Percentiles rank a stretch among this genome's conserved stretches.
Conservation (phyloP, 345 rosid genomes). For the Syzygium jambos region DNA sequence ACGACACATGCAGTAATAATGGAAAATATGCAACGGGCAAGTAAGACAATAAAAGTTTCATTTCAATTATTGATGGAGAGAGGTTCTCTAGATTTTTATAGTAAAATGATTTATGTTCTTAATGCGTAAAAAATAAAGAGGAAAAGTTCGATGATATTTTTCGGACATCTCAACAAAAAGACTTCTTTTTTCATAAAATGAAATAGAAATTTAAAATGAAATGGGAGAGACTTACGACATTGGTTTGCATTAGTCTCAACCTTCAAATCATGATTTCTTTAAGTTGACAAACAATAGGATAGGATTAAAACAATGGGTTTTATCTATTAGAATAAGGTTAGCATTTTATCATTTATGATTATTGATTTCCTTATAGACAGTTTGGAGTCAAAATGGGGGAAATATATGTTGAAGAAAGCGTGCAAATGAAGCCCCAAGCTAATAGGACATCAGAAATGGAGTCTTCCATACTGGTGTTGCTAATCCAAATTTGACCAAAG, state of each 20-base stretch:
- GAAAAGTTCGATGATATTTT: too few species aligned
- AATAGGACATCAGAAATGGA: neutral
- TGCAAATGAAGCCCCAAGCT: neutral
- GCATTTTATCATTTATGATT: too few species aligned
- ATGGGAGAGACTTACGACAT: neutral
- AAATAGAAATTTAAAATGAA: neutral
- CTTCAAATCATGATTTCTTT: neutral
- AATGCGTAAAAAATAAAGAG: too few species aligned
- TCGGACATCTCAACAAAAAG: too few species aligned
- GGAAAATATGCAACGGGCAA: too few species aligned
- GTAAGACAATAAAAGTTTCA: too few species aligned
- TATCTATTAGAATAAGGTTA: neutral
- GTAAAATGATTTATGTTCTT: too few species aligned
- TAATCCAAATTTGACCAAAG: neutral
- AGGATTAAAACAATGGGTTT: too few species aligned
- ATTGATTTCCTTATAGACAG: neutral
- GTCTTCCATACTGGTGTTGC: neutral
- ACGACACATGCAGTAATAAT: too few species aligned
- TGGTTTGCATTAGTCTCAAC: neutral
- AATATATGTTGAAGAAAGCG: neutral
- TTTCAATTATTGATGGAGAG: too few species aligned
- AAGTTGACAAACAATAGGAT: neutral
- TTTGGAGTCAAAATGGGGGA: neutral
- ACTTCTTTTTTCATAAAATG: neutral
- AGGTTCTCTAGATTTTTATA: too few species aligned